Evolutionary conservation across 805 yeast genomes (phyloP), one percentile per base, ranked within the genome.

Genomic region (Maudiozyma barnettii): DNA sequence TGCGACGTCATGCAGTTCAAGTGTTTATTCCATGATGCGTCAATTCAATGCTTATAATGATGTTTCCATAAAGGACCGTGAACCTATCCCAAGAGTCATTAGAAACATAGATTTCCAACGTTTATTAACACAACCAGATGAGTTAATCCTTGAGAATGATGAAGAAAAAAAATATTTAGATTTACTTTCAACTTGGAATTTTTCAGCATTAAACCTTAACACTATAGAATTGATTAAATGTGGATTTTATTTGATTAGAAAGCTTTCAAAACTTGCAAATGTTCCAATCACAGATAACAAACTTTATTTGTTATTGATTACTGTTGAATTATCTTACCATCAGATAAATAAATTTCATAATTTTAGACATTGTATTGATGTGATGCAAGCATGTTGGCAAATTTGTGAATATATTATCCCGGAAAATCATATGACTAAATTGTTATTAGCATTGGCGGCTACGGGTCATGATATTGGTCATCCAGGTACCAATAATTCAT

Each of bases 401-500:
- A 78, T 82, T 49, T 68, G 61, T 43, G 47, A 49, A 29, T 45
- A 41, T 44, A 48, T 54, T 38, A 49, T 49, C 18, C 48, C 40
- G 44, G 49, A 49, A 2, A 54, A 59, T 18, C 73, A 67, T 47
- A 56, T 61, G 29, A 82, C 82, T 54, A 71, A 74, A 2, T 66
- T 84, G 42, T 77, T 84, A 1, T 66, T 88, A 23, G 73, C 86
- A 31, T 69, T 90, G 12, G 85, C 96, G 0, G 93, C 96, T 1
- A 67, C 90, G 39, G 98, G 98, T 45, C 99, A 93, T 67, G 99
- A 93, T 64, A 79, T 86, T 30, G 95, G 96, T 20, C 99, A 93
- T 65, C 98, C 98, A 0, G 99, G 98, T 1, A 79, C 89, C n/a
- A 88, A 95, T 13, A 87, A 88, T 63, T 77, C 78, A 35, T 79